A percentile compares a stretch with the other conserved stretches of the same genome.
Evolutionary conservation across 805 yeast species (phyloP).

Genomic region (Metschnikowia drakensbergensis): DNA sequence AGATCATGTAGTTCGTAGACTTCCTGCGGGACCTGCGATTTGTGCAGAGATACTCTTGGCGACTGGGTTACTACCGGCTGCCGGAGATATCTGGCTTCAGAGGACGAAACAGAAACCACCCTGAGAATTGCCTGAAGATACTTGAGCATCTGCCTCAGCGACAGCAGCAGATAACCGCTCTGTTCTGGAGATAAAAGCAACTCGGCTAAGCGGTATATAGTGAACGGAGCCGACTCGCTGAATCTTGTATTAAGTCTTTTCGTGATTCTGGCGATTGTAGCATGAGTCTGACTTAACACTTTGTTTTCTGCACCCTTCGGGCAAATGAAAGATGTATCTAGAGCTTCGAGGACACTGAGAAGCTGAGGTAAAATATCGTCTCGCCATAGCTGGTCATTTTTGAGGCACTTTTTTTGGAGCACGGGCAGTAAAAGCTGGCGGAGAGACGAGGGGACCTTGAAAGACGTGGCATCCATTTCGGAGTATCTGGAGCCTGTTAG

Average conservation of each 20-base stretch:
- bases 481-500: background rate
- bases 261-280: constrained; percentile 6
- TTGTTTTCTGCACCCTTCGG: constrained; percentile 9
- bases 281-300: constrained; percentile 7
- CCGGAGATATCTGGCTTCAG: constrained; percentile 6
- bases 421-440: constrained; percentile 10
- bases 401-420: constrained; percentile 8
- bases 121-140: constrained; percentile 16
- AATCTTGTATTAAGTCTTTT: constrained; percentile 27
- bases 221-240: constrained; percentile 18
- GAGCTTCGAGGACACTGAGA: constrained; percentile 1
- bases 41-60: background rate
- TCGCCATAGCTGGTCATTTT: constrained; percentile 15
- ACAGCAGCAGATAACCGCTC: constrained; percentile 16
- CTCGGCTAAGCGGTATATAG: constrained; percentile 17
- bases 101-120: constrained; percentile 12
- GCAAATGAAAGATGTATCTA: constrained; percentile 7
- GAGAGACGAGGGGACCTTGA: constrained; percentile 2
- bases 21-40: constrained; percentile 5
- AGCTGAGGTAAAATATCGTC: constrained; percentile 10
- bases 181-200: constrained; percentile 11
- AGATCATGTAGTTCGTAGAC: constrained; percentile 12
- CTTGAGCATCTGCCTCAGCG: constrained; percentile 14
- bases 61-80: background rate
- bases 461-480: constrained; percentile 1